Percentiles rank a stretch among this genome's conserved stretches.
Evolutionary conservation across 495 filamentous ascomycete genomes (phyloP).

Genomic region (Aspergillus leporis): DNA sequence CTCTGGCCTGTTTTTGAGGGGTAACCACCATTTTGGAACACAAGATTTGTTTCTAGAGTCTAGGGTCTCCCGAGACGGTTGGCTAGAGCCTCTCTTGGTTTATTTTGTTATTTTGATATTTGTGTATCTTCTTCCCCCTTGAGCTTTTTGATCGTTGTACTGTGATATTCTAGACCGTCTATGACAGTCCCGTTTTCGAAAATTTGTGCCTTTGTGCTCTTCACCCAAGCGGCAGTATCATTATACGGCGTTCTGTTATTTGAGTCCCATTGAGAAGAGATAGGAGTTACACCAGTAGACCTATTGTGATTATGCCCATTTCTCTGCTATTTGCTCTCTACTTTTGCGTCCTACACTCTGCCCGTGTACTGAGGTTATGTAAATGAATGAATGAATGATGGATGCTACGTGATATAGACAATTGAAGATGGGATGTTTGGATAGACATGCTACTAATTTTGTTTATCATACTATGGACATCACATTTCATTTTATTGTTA

Average conservation of each 20-base stretch:
- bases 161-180: not conserved
- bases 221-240: not conserved
- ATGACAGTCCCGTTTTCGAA: not conserved
- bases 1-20: not conserved
- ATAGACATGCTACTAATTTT: constrained; percentile 3
- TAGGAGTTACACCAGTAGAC: not conserved
- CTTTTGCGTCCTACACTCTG: not conserved
- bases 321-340: not conserved
- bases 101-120: not conserved
- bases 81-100: not conserved
- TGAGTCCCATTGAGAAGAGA: not conserved
- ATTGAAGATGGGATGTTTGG: not conserved
- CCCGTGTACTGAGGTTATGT: not conserved
- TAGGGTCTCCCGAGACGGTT: not conserved
- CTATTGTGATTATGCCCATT: not conserved
- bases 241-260: not conserved
- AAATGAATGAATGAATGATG: not conserved
- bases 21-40: not conserved
- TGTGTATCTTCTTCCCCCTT: not conserved
- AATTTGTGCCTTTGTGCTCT: constrained; percentile 10
- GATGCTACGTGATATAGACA: not conserved
- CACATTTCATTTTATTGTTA: not conserved
- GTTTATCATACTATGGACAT: not conserved
- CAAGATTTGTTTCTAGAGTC: not conserved
- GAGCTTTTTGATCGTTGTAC: not conserved